Evolutionary conservation across 192 early-diverging fungal species (phyloP).

Genomic region (Pecoramyces ruminantium): DNA sequence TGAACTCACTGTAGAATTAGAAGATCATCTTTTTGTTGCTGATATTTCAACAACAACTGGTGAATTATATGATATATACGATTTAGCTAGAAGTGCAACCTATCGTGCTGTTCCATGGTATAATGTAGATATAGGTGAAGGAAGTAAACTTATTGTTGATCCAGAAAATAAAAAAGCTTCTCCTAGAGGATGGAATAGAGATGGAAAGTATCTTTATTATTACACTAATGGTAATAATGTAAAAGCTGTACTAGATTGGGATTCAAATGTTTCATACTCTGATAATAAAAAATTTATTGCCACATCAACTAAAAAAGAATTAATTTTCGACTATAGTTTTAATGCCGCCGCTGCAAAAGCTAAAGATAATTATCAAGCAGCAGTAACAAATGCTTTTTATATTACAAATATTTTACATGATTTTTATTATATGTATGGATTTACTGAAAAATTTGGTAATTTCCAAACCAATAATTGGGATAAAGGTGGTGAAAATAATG

Average conservation of each 20-base stretch:
- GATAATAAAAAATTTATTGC: not conserved
- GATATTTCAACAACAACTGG: not conserved
- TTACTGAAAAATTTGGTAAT: slow-evolving; percentile 78
- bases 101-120: not conserved
- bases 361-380: not conserved
- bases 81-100: not conserved
- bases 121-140: not conserved
- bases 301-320: not conserved
- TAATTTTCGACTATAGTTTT: not conserved
- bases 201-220: not conserved
- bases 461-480: slow-evolving; percentile 82
- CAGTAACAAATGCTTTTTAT: not conserved
- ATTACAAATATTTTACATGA: not conserved
- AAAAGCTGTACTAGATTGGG: not conserved
- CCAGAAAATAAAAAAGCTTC: not conserved
- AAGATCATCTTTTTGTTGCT: not conserved
- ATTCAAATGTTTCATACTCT: not conserved
- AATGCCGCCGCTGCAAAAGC: not conserved
- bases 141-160: not conserved
- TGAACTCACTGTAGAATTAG: not conserved
- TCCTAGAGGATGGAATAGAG: not conserved
- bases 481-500: slow-evolving; percentile 54
- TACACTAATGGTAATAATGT: not conserved
- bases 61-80: not conserved
- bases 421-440: slow-evolving; percentile 25